Conservation (phyloP, 2,329 filamentous ascomycete genomes). For the Trichoderma pleuroti region DNA sequence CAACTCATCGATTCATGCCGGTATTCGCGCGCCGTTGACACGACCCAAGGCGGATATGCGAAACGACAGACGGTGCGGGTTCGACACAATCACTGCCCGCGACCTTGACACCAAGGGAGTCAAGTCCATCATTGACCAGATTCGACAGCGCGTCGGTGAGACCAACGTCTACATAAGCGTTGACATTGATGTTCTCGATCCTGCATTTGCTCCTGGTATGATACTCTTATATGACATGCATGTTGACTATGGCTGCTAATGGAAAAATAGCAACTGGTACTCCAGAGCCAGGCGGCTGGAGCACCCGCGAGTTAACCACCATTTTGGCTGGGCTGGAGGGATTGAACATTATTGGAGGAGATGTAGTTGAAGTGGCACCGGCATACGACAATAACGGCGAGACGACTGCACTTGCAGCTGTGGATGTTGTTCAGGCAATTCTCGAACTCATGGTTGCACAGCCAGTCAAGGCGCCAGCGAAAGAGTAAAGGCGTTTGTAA, state of each 20-base stretch:
- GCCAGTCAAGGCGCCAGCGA: constrained; percentile 14
- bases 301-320: constrained; percentile 73
- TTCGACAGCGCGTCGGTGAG: constrained; percentile 66
- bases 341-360: constrained; percentile 76
- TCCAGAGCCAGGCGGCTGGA: constrained; percentile 83
- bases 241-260: background rate
- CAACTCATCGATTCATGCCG: constrained; percentile 72
- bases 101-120: constrained; percentile 77
- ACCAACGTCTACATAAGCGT: constrained; percentile 69
- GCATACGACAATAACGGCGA: constrained; percentile 76
- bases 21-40: constrained; percentile 69
- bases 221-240: background rate
- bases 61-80: constrained; percentile 25
- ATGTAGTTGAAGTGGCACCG: constrained; percentile 81
- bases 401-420: constrained; percentile 72
- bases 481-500: background rate
- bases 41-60: constrained; percentile 35
- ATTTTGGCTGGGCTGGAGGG: constrained; percentile 74
- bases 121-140: constrained; percentile 60
- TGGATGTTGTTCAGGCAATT: constrained; percentile 60
- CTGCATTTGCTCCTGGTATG: constrained; percentile 35
- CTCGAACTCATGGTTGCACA: constrained; percentile 25
- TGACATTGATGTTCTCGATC: constrained; percentile 80
- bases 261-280: constrained; percentile 65
- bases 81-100: constrained; percentile 23